phyloP scores from a whole-genome alignment of 768 basidiomycete genomes.

The Cystobasidium onofrii region DNA sequence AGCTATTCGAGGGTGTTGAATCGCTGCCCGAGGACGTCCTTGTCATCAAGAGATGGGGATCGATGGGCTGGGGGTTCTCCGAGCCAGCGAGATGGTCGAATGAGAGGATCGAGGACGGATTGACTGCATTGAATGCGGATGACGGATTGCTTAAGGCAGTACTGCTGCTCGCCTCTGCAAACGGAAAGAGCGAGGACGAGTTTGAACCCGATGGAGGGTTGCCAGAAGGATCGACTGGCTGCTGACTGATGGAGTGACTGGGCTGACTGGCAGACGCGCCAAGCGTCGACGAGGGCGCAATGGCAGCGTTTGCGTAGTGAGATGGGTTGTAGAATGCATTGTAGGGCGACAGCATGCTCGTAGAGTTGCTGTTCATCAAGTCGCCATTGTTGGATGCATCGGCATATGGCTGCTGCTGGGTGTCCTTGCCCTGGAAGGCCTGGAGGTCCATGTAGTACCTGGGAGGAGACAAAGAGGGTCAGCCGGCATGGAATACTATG shows the following conservation, averaged over 20 bases:
- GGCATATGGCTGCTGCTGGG: background rate
- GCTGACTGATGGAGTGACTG: background rate
- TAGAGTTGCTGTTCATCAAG: background rate
- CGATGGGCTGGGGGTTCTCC: background rate
- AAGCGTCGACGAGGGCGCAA: background rate
- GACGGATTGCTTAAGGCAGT: background rate
- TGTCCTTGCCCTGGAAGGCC: conserved; percentile 1
- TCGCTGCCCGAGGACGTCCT: background rate
- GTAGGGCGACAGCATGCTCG: background rate
- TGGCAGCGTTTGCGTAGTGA: background rate
- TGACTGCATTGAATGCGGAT: background rate
- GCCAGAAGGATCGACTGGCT: background rate
- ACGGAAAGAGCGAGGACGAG: background rate
- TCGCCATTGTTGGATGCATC: background rate
- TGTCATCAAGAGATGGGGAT: background rate
- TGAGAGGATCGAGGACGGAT: background rate
- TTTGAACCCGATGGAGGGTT: background rate
- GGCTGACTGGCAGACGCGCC: background rate
- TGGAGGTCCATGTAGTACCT: conserved; percentile 24
- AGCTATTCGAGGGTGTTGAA: no score
- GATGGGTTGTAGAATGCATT: background rate
- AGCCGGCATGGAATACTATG: background rate
- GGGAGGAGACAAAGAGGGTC: background rate
- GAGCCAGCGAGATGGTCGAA: conserved; percentile 9
- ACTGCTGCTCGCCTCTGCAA: conserved; percentile 11